Evolutionary conservation across 2,329 filamentous ascomycete species (phyloP).

Genomic region (Botrytis elliptica): DNA sequence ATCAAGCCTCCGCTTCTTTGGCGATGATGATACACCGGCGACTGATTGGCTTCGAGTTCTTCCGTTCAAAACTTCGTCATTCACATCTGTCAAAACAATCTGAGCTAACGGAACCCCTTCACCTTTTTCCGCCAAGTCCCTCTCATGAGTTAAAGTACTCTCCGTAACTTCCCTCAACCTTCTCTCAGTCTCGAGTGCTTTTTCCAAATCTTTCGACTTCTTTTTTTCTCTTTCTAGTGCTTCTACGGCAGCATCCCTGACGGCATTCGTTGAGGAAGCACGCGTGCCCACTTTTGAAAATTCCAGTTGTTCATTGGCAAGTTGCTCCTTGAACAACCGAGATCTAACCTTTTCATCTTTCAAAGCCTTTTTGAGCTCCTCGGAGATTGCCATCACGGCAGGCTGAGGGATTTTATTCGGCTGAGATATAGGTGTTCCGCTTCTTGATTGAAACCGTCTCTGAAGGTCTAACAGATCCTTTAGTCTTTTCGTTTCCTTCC

Average conservation of each 20-base stretch:
- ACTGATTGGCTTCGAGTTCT: neutral
- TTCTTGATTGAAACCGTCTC: neutral
- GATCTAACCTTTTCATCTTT: neutral
- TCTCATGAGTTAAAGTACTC: neutral
- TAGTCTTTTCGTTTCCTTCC: neutral
- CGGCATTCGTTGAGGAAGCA: neutral
- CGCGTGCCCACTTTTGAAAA: neutral
- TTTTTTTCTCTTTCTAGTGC: neutral
- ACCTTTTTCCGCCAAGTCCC: too few relatives aligned
- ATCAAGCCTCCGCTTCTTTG: neutral
- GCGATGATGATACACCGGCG: neutral
- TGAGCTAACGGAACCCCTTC: neutral
- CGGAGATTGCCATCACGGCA: neutral
- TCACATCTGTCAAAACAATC: neutral
- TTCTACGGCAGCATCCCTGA: neutral
- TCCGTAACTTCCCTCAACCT: neutral
- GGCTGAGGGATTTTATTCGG: neutral
- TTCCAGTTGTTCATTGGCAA: neutral
- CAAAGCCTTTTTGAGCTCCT: neutral
- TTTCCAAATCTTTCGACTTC: neutral
- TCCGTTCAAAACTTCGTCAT: neutral
- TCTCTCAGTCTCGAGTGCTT: neutral
- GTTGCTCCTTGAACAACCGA: neutral
- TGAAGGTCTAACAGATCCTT: neutral
- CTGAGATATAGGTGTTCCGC: neutral